Conservation (phyloP, 2,329 filamentous ascomycete species). For the Fusarium anthophilum region DNA sequence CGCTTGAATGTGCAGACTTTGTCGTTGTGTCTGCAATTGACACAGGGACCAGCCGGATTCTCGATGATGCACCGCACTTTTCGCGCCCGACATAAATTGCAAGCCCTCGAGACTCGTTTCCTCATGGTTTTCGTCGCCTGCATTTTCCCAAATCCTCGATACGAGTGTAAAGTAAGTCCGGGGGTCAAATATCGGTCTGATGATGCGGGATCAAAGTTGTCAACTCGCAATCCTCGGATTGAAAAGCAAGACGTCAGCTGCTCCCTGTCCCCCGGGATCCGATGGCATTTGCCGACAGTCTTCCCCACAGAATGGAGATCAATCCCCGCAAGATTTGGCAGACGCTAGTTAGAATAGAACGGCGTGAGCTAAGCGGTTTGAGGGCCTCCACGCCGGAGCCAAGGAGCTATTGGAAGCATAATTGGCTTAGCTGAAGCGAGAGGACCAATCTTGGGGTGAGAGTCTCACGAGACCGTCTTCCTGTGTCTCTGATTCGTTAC, state of each 20-base stretch:
- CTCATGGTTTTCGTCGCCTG: constrained; percentile 15
- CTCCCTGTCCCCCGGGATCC: background rate
- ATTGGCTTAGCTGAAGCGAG: background rate
- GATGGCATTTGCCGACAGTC: constrained; percentile 22
- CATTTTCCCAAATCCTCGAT: background rate
- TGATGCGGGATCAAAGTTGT: background rate
- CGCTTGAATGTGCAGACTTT: constrained; percentile 38
- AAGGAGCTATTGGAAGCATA: background rate
- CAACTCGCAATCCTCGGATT: background rate
- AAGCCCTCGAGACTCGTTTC: constrained; percentile 36
- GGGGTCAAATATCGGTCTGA: background rate
- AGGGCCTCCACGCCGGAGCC: background rate
- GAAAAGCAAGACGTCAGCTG: constrained; percentile 16
- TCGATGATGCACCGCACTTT: constrained; percentile 42
- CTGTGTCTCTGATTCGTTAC: background rate
- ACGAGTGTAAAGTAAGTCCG: too few species aligned
- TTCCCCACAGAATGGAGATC: constrained; percentile 18
- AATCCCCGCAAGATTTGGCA: constrained; percentile 1
- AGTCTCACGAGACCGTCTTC: background rate
- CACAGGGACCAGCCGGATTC: constrained; percentile 30
- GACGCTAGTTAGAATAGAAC: background rate
- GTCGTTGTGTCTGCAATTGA: constrained; percentile 41
- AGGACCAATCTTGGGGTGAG: background rate
- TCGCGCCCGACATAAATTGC: constrained; percentile 34
- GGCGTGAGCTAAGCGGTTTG: background rate